These are phyloP conservation scores for Eimeria praecox DNA, from an alignment of 169 alveolate species.

Conservation along the genomic window DNA sequence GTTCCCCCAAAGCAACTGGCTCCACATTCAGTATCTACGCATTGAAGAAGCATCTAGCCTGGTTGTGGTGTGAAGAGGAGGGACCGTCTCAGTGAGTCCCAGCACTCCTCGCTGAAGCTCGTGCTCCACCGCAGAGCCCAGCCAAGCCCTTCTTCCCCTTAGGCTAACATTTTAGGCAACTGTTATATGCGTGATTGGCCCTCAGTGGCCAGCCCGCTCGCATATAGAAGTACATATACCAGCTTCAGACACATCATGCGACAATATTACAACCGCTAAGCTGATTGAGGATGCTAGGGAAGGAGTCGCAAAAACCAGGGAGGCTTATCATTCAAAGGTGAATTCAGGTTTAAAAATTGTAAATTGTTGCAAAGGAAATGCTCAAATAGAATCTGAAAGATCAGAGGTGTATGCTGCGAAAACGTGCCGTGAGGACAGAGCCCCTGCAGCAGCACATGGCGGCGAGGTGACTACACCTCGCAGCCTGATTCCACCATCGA, in stretches of 20 bases:
- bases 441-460: not conserved
- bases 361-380: not conserved
- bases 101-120: not conserved
- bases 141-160: not conserved
- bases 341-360: not conserved
- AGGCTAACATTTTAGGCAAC: not conserved
- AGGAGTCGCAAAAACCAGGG: not conserved
- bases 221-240: not conserved
- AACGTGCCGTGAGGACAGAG: not conserved
- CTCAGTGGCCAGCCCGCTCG: not conserved
- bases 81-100: not conserved
- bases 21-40: not conserved
- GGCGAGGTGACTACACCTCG: not conserved
- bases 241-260: not conserved
- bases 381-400: not conserved
- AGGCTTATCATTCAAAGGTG: not conserved
- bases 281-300: not conserved
- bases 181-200: not conserved
- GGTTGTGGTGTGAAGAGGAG: not conserved
- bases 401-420: not conserved
- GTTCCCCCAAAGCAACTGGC: not conserved
- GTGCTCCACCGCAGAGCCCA: not conserved
- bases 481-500: not conserved
- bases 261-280: not conserved
- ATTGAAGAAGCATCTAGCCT: not conserved